These are phyloP conservation scores for Phytophthora europaea DNA, from an alignment of 352 stramenopile genomes.

Conservation along the genomic window DNA sequence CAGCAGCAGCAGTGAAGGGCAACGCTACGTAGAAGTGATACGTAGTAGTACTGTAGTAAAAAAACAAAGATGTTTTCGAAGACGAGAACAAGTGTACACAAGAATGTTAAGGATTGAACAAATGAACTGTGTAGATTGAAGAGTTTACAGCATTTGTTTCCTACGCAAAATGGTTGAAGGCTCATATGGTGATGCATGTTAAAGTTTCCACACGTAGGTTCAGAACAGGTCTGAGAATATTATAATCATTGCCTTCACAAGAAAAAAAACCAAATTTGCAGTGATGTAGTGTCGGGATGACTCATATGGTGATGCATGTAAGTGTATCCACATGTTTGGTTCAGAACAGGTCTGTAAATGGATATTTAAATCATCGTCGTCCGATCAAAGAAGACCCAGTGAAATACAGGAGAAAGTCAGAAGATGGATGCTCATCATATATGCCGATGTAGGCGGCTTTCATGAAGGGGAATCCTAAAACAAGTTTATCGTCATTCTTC, in stretches of 20 bases:
- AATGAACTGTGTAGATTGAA: slow-evolving; percentile 16
- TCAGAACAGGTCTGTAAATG: slow-evolving; percentile 94
- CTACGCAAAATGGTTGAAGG: slow-evolving; percentile 22
- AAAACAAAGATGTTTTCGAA: background rate
- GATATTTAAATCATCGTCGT: slow-evolving; percentile 86
- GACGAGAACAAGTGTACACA: background rate
- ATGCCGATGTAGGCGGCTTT: slow-evolving; percentile 66
- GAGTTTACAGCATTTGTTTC: background rate
- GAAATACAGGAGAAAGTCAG: slow-evolving; percentile 39
- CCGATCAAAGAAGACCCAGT: slow-evolving; percentile 3
- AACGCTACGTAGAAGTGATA: slow-evolving; percentile 8
- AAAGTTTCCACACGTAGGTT: slow-evolving; percentile 80
- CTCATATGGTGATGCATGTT: slow-evolving; percentile 95
- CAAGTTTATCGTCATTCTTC: slow-evolving; percentile 76
- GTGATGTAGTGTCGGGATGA: slow-evolving; percentile 26
- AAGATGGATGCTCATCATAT: slow-evolving; percentile 84
- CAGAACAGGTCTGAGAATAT: slow-evolving; percentile 89
- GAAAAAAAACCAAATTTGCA: slow-evolving; percentile 7
- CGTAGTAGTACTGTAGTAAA: background rate
- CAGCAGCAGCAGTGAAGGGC: slow-evolving; percentile 39
- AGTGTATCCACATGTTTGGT: slow-evolving; percentile 76
- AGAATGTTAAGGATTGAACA: background rate
- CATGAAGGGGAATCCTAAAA: slow-evolving; percentile 92
- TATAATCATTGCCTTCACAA: slow-evolving; percentile 79
- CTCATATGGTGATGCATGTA: slow-evolving; percentile 94